Percentiles rank a stretch among this genome's conserved stretches.
phyloP scores from a whole-genome alignment of 140 eudicot species.

The Flaveria floridana region DNA sequence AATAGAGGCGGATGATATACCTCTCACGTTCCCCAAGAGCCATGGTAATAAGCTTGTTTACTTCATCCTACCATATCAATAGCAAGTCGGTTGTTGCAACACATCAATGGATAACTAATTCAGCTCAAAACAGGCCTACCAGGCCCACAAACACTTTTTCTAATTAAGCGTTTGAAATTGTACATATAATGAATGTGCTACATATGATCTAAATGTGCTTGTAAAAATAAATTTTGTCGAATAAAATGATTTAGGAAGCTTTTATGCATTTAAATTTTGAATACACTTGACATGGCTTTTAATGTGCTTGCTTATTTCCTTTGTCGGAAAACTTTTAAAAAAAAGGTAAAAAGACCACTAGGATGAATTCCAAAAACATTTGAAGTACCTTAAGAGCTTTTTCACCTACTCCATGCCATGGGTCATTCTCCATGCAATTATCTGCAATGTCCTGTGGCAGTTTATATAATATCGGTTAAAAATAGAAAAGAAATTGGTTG shows the following conservation, averaged over 20 bases:
- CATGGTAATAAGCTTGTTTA: constrained; percentile 58
- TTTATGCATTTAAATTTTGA: neutral
- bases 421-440: constrained; percentile 63
- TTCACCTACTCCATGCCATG: constrained; percentile 87
- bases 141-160: neutral
- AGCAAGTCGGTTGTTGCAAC: neutral
- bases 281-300: neutral
- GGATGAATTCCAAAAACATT: neutral
- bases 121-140: neutral
- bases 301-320: neutral
- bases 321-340: neutral
- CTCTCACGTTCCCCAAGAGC: constrained; percentile 65
- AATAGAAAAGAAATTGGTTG: neutral
- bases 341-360: neutral
- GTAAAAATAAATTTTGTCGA: neutral
- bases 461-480: constrained; percentile 12
- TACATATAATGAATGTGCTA: neutral
- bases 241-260: neutral
- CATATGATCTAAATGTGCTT: neutral
- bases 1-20: constrained; percentile 70
- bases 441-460: constrained; percentile 76
- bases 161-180: neutral
- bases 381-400: constrained; percentile 69
- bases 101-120: neutral
- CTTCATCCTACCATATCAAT: constrained; percentile 61